Base-by-base conservation (phyloP, 192 early-diverging fungal species). In the Backusella liffmaniae region DNA sequence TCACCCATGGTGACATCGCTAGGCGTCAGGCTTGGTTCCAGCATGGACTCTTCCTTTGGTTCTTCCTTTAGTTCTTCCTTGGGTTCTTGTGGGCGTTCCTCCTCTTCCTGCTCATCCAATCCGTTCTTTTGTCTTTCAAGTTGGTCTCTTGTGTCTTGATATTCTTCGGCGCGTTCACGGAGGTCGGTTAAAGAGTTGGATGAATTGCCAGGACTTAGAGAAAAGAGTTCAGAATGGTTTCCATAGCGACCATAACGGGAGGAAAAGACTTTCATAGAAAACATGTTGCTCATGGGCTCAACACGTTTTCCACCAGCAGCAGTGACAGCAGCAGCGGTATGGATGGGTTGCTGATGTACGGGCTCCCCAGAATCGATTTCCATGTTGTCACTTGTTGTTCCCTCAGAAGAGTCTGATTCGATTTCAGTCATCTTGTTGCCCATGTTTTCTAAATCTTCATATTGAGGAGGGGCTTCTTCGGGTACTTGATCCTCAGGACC, bases 281-380 rank as follows among this genome's bases (percentile, higher is more conserved):
- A 80, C 6, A 80, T 53, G 12, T 80, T 80, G 15, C 65, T 34
- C 53, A 79, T 79, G n/a, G 82, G 82, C 29, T 74, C 77, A 2
- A 79, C 51, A 30, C 46, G 39, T 3, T 67, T 75, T 34, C 78
- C 82, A 1, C 77, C 78, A n/a, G 78, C 81, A 30, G 78, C 74
- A 5, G 77, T 79, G 10, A 79, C 81, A 5, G 81, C 77, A 7
- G 81, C 81, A 7, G 81, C 76, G 13, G 77, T 82, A 36, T 73
- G 72, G 12, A 77, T 70, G 13, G 67, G 76, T 9, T 78, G 53
- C 30, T 77, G 68, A 29, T 51, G 70, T n/a, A 53, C 26, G 4
- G 26, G 73, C 21, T 65, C 23, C 7, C 16, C 34, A 13, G n/a
- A 8, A 59, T 76, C 49, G 1, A 74, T 44, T 3, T 39, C 62